These are phyloP conservation scores for Fusarium buharicum DNA, from an alignment of 2,329 filamentous ascomycete genomes.

Conservation along the genomic window DNA sequence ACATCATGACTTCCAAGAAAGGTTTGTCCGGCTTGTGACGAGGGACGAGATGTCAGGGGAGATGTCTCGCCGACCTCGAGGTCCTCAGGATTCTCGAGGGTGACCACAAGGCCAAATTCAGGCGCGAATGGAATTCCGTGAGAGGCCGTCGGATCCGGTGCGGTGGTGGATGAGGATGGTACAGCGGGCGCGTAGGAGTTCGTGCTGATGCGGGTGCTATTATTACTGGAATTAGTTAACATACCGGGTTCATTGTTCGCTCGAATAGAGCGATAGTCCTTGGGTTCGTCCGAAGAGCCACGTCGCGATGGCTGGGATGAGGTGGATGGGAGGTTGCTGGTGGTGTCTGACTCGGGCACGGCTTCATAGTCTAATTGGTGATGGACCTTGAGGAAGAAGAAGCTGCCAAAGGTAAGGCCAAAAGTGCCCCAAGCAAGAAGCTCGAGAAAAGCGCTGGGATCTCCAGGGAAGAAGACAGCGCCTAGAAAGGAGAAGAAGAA, in stretches of 20 bases:
- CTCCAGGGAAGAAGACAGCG: conserved; percentile 80
- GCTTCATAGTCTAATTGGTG: conserved; percentile 69
- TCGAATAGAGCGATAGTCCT: conserved; percentile 52
- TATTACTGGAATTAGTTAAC: conserved; percentile 54
- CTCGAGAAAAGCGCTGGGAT: conserved; percentile 83
- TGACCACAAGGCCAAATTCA: conserved; percentile 44
- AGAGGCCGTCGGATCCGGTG: conserved; percentile 38
- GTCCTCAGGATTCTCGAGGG: conserved; percentile 44
- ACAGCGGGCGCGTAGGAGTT: conserved; percentile 34
- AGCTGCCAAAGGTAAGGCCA: conserved; percentile 76
- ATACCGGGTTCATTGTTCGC: conserved; percentile 72
- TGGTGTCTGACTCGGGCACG: conserved; percentile 55
- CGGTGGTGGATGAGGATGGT: conserved; percentile 33
- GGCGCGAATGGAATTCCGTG: conserved; percentile 44
- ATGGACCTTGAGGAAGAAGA: conserved; percentile 86
- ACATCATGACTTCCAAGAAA: conserved; percentile 69
- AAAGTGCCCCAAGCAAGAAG: conserved; percentile 84
- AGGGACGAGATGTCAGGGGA: conserved; percentile 77
- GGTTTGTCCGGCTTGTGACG: conserved; percentile 62
- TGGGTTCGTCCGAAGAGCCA: conserved; percentile 56
- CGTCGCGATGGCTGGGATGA: conserved; percentile 54
- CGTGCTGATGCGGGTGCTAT: conserved; percentile 47
- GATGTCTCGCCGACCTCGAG: conserved; percentile 77
- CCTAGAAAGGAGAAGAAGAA: conserved; percentile 93
- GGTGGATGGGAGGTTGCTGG: conserved; percentile 21